phyloP scores from a whole-genome alignment of 345 rosid species.

The Corymbia maculata region DNA sequence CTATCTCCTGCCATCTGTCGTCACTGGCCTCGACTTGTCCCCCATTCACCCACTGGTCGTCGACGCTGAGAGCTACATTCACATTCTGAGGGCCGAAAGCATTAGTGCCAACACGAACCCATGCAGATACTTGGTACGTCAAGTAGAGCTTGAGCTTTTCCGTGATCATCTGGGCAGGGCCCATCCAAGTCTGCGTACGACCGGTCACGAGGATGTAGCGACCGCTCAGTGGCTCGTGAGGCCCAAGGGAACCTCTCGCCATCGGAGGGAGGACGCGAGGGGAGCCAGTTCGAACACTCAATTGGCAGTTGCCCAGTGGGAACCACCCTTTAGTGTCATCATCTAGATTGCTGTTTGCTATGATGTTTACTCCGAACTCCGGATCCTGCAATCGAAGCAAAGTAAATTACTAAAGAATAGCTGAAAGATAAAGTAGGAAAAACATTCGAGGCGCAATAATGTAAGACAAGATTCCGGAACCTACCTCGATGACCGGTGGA shows the following conservation, averaged over 20 bases:
- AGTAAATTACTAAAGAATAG: not conserved
- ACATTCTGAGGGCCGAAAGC: constrained; percentile 61
- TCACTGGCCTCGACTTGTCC: constrained; percentile 78
- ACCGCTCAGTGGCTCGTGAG: constrained; percentile 62
- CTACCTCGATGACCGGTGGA: constrained; percentile 66
- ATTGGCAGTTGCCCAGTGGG: constrained; percentile 77
- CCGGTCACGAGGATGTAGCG: constrained; percentile 58
- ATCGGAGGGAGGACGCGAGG: constrained; percentile 75
- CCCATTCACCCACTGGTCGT: constrained; percentile 85
- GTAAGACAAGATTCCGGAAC: not conserved
- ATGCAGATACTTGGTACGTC: constrained; percentile 89
- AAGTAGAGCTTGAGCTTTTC: constrained; percentile 63
- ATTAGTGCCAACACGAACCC: constrained; percentile 68
- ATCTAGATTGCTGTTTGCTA: constrained; percentile 55
- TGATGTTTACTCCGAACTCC: constrained; percentile 60
- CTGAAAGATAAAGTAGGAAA: not conserved
- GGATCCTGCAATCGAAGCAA: constrained; percentile 37
- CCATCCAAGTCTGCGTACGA: constrained; percentile 94
- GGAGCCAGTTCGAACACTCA: constrained; percentile 57
- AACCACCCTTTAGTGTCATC: constrained; percentile 78
- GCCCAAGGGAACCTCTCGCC: constrained; percentile 74
- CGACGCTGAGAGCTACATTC: constrained; percentile 81
- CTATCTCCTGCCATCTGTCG: constrained; percentile 78
- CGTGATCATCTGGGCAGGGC: constrained; percentile 89
- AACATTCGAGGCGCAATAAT: not conserved